phyloP scores from a whole-genome alignment of 441 rosid species.

The Metrosideros polymorpha region DNA sequence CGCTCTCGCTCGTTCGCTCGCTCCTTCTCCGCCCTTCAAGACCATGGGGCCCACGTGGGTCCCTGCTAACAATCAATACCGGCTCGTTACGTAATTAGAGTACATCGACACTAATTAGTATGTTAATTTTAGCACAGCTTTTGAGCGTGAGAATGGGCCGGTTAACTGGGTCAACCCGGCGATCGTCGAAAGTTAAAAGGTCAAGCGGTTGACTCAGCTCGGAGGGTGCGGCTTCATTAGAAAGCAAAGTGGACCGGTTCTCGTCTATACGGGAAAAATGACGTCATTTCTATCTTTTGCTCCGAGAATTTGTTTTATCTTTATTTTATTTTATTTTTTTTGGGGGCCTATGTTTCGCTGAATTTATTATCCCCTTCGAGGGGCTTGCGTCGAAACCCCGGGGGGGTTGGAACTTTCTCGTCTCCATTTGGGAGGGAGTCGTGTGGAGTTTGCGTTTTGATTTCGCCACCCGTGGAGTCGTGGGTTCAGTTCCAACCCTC shows the following conservation, averaged over 20 bases:
- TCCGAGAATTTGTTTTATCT: too few relatives aligned
- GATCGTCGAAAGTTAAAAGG: background rate
- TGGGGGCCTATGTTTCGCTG: fast-evolving
- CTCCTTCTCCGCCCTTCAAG: background rate
- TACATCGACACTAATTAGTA: too few relatives aligned
- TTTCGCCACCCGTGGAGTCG: background rate
- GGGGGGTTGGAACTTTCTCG: too few relatives aligned
- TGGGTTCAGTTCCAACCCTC: background rate
- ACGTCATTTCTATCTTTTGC: background rate
- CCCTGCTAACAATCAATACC: background rate
- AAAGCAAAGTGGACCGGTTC: too few relatives aligned
- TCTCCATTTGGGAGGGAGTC: too few relatives aligned
- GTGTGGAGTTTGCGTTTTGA: background rate
- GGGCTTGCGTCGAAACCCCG: background rate
- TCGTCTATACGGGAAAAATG: background rate
- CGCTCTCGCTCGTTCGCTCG: background rate
- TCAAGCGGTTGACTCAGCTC: background rate
- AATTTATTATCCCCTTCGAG: fast-evolving
- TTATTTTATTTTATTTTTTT: too few relatives aligned
- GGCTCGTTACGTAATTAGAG: too few relatives aligned
- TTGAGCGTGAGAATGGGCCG: too few relatives aligned
- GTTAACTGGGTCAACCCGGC: too few relatives aligned
- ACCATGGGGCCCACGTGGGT: background rate
- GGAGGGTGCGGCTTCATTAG: background rate
- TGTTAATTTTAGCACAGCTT: too few relatives aligned